Base-by-base conservation (phyloP, 306 rosid species). In the Hippophae rhamnoides region DNA sequence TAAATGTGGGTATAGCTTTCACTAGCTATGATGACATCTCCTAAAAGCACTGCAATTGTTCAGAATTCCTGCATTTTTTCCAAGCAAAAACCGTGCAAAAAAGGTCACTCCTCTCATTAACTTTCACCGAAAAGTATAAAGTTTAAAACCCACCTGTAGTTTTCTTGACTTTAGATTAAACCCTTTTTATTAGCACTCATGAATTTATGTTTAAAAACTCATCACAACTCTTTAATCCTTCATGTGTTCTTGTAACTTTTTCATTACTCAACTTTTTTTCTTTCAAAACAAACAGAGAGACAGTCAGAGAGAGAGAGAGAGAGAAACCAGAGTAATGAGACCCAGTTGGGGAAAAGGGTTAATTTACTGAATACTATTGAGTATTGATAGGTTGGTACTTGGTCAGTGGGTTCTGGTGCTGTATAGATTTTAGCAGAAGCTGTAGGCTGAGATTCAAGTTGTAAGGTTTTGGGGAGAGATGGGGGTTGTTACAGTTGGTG, bases 41-140 rank as follows among this genome's bases (percentile, higher is more conserved):
- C 82, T 62, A 70, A 93, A 86, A 88, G 95, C 89, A 78, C 71
- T 67, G 86, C 82, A 74, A 52, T 44, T 6, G 71, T 67, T 73
- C 87, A 76, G 64, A 62, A 80, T 71, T 81, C 84, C 88, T 76
- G 81, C 89, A 75, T 77, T 64, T 72, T 79, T 72, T 69, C 61
- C 54, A 58, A 69, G 31, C 57, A 79, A 72, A 74, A 69, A 68
- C 66, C 53, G 47, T 57, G 61, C 70, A 56, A 64, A 65, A 49
- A 43, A 50, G 65, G 48, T 51, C 50, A 31, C 59, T 67, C 64
- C 54, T 42, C 47, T 72, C 74, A 40, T 54, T 65, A 69, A 74
- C 86, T 84, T 86, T 84, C 93, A 93, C 99, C 96, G 96, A 86
- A 93, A 88, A 88, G 97, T 84, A 79, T 70, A 62, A 13, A 72